These are phyloP conservation scores for Aspergillus glaucus DNA, from an alignment of 2,329 filamentous ascomycete species.

Conservation along the genomic window DNA sequence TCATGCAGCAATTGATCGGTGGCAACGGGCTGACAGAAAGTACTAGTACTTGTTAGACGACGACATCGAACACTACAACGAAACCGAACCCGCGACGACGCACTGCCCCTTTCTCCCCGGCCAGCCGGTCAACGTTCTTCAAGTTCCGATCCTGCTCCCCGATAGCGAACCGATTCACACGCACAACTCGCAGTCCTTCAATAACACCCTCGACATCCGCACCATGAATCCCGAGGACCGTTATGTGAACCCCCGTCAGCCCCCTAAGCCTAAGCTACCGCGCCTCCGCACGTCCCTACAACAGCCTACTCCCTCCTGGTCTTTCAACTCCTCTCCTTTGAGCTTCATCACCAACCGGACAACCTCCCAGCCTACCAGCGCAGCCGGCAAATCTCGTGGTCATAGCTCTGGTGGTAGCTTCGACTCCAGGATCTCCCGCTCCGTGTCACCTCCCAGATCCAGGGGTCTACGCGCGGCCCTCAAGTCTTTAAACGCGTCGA, in stretches of 20 bases:
- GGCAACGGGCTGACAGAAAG: not conserved
- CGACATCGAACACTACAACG: constrained; percentile 69
- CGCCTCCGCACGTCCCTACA: constrained; percentile 41
- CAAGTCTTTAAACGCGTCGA: constrained; percentile 26
- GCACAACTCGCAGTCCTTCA: constrained; percentile 47
- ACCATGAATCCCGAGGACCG: constrained; percentile 76
- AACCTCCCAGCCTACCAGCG: constrained; percentile 31
- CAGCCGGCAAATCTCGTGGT: constrained; percentile 11
- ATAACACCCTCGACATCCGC: constrained; percentile 50
- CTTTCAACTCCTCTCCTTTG: constrained; percentile 23
- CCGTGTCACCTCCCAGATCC: constrained; percentile 31
- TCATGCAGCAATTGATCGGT: not conserved
- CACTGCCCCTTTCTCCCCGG: constrained; percentile 81
- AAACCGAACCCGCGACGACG: constrained; percentile 65
- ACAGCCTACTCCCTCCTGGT: constrained; percentile 16
- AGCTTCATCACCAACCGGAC: constrained; percentile 21
- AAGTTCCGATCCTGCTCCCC: constrained; percentile 65
- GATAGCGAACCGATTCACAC: constrained; percentile 41
- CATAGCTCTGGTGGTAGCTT: constrained; percentile 11
- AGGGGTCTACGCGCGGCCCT: constrained; percentile 34
- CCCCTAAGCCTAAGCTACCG: constrained; percentile 42
- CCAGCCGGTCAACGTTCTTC: constrained; percentile 77
- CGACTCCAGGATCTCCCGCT: constrained; percentile 26
- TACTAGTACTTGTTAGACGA: constrained; percentile 75
- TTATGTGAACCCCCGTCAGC: constrained; percentile 62